A percentile compares a stretch with the other conserved stretches of the same genome.
phyloP scores from a whole-genome alignment of 768 basidiomycete genomes.

The Myochromella boudieri region DNA sequence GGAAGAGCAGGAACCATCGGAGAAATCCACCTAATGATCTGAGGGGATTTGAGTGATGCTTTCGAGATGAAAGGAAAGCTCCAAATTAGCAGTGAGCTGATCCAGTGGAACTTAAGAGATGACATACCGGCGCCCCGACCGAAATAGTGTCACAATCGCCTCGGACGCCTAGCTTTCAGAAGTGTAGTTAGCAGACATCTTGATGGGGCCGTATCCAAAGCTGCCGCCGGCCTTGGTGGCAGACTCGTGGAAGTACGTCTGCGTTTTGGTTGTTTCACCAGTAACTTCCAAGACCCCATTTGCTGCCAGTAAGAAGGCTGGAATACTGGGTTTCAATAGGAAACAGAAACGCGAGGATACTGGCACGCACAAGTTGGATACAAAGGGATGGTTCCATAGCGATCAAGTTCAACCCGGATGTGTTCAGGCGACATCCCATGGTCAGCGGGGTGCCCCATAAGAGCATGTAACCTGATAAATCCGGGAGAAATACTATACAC shows the following conservation, averaged over 20 bases:
- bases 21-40: too few relatives aligned
- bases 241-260: too few relatives aligned
- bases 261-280: too few relatives aligned
- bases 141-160: background rate
- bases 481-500: background rate
- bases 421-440: background rate
- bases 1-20: background rate
- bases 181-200: background rate
- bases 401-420: background rate
- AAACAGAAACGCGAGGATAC: too few relatives aligned
- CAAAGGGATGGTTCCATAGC: background rate
- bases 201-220: background rate
- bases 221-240: background rate
- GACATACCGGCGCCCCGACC: background rate
- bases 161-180: background rate
- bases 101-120: background rate
- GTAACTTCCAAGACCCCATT: too few relatives aligned
- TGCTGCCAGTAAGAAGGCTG: too few relatives aligned
- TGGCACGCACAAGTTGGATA: constrained; percentile 2
- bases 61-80: too few relatives aligned
- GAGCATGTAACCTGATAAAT: background rate
- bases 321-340: too few relatives aligned
- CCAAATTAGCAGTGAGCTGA: background rate
- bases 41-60: background rate
- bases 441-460: background rate